These are phyloP conservation scores for Licmophora abbreviata DNA, from an alignment of 108 stramenopile genomes.

Conservation along the genomic window DNA sequence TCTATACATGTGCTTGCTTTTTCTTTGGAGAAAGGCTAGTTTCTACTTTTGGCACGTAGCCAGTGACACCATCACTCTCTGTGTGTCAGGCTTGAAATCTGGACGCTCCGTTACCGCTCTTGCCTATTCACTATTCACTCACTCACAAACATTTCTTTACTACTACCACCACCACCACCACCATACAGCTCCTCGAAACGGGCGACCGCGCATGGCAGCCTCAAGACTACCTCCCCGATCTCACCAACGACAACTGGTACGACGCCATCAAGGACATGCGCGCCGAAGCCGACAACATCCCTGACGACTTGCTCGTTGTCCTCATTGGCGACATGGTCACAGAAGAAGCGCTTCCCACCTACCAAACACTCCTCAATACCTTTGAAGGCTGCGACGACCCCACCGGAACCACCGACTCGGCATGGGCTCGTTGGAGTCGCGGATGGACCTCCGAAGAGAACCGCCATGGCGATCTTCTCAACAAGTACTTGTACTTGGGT, in stretches of 20 bases:
- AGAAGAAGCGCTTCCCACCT: slow-evolving; percentile 89
- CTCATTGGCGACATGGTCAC: slow-evolving; percentile 91
- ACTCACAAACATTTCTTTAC: neutral
- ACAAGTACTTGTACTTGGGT: slow-evolving; percentile 84
- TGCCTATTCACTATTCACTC: neutral
- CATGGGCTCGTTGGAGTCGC: slow-evolving; percentile 85
- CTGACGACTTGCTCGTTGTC: slow-evolving; percentile 81
- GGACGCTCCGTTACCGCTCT: too few species aligned
- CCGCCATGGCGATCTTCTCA: slow-evolving; percentile 86
- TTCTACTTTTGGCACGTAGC: too few species aligned
- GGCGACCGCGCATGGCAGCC: slow-evolving; percentile 88
- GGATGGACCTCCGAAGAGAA: slow-evolving; percentile 94
- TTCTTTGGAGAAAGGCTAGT: too few species aligned
- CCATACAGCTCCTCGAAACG: slow-evolving; percentile 70
- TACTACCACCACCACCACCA: neutral
- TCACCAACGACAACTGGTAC: slow-evolving; percentile 58
- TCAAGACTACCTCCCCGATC: slow-evolving; percentile 86
- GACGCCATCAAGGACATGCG: slow-evolving; percentile 69
- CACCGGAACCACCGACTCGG: slow-evolving; percentile 69
- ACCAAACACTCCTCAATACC: slow-evolving; percentile 88
- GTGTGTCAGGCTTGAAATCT: too few species aligned
- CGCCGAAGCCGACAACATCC: slow-evolving; percentile 49
- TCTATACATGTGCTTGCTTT: too few species aligned
- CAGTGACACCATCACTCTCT: too few species aligned
- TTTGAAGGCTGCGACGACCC: slow-evolving; percentile 93